Evolutionary conservation across 306 rosid species (phyloP), one percentile per base, ranked within the genome.

Genomic region (Fragaria ananassa): DNA sequence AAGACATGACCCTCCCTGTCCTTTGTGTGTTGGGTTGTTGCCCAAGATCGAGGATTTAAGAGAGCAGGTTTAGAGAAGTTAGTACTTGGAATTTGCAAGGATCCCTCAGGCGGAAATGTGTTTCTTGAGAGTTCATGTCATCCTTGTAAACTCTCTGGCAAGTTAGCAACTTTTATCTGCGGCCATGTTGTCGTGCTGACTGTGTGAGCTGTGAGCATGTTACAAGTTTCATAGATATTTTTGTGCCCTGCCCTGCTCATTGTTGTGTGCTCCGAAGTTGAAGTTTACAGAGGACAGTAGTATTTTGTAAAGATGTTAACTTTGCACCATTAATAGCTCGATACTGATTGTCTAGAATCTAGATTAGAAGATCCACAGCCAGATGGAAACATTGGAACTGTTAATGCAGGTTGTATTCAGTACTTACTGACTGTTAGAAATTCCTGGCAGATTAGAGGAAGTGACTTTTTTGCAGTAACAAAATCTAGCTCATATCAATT

Each of bases 161-260:
- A 62, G 68, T 31, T 31, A 2, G 97, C 98, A 42, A 89, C 91
- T 50, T 81, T 89, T 70, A 91, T 83, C 34, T 96, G 97, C 17
- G 93, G 97, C 72, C 96, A 92, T 75, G 81, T 81, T 93, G 82
- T 81, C 93, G 89, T 72, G 92, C 89, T 1, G 92, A 87, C 31
- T 92, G 91, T 81, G 86, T 89, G 35, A 29, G 34, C 34, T 29
- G 34, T 71, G 91, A 91, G 81, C 86, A 81, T 72, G 81, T 71
- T 78, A 88, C 91, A 39, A 68, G 76, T 46, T 35, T 34, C 88
- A 91, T 87, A 74, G 91, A 96, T 73, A 72, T 71, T 49, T 86
- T 89, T 0, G 91, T 15, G 87, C 57, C 99, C 91, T 13, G 0
- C 65, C 87, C 3, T 92, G 93, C 74, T 91, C 93, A 0, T 6